Conservation (phyloP, 768 basidiomycete genomes). For the Symmetrospora coprosmae region DNA sequence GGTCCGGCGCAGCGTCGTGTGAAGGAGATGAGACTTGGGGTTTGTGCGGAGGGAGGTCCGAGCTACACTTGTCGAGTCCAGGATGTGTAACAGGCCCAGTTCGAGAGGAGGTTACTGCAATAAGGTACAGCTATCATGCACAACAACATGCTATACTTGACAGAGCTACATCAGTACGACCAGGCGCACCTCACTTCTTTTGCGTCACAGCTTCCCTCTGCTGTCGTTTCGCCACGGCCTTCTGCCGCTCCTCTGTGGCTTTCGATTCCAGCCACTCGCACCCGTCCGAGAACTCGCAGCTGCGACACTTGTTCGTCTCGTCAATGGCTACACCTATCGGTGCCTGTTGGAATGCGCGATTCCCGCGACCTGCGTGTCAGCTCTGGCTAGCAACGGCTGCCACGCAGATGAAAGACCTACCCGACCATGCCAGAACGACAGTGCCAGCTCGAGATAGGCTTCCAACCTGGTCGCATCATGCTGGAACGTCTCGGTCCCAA, state of each 20-base stretch:
- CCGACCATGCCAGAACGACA: slow-evolving; percentile 8
- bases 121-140: too few relatives aligned
- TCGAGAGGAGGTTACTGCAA: too few relatives aligned
- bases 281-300: slow-evolving; percentile 14
- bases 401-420: not conserved
- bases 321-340: slow-evolving; percentile 5
- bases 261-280: slow-evolving; percentile 15
- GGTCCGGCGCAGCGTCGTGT: too few relatives aligned
- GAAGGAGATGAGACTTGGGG: too few relatives aligned
- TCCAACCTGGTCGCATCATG: not conserved
- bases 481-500: slow-evolving; percentile 3
- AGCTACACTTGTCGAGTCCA: too few relatives aligned
- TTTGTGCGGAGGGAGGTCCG: too few relatives aligned
- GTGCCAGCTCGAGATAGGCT: not conserved
- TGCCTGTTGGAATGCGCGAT: not conserved
- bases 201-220: not conserved
- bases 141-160: too few relatives aligned
- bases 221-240: not conserved
- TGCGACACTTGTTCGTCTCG: slow-evolving; percentile 13
- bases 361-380: not conserved
- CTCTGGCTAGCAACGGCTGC: not conserved
- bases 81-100: too few relatives aligned
- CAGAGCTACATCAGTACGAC: too few relatives aligned
- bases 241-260: not conserved
- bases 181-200: too few relatives aligned